Evolutionary conservation across 2,329 filamentous ascomycete species (phyloP).

Genomic region (Colletotrichum nymphaeae): DNA sequence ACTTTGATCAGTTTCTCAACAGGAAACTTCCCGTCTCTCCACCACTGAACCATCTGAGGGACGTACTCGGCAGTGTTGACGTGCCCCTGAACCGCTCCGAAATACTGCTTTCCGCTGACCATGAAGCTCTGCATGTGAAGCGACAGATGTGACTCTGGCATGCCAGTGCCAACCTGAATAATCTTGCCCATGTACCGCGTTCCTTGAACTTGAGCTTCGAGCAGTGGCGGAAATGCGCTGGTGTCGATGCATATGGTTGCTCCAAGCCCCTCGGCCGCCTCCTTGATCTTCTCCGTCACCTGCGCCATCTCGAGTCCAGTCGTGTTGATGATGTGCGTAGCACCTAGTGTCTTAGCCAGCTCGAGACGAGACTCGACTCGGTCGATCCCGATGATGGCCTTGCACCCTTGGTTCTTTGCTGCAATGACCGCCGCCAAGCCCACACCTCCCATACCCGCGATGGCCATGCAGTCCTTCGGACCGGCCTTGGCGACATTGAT

Average conservation of each 20-base stretch:
- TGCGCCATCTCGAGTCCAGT: conserved; percentile 38
- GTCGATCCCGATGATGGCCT: conserved; percentile 42
- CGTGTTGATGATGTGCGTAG: conserved; percentile 45
- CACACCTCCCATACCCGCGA: conserved; percentile 49
- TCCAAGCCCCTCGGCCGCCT: conserved; percentile 58
- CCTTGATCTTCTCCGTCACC: conserved; percentile 42
- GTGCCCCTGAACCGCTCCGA: conserved; percentile 49
- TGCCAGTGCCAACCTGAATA: conserved; percentile 61
- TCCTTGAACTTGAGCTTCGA: conserved; percentile 54
- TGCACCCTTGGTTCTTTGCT: conserved; percentile 41
- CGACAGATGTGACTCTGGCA: conserved; percentile 53
- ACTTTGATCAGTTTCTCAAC: conserved; percentile 46
- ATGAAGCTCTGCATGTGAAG: conserved; percentile 58
- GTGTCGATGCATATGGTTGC: conserved; percentile 61
- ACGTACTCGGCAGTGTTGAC: conserved; percentile 53
- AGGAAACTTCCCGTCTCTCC: conserved; percentile 46
- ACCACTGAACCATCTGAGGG: conserved; percentile 45
- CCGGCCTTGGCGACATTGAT: conserved; percentile 45
- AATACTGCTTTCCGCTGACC: conserved; percentile 57
- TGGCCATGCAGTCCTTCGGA: conserved; percentile 41
- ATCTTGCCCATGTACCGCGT: conserved; percentile 58
- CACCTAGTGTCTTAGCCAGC: conserved; percentile 46
- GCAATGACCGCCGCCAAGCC: conserved; percentile 50
- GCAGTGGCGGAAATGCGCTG: conserved; percentile 53
- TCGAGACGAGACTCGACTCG: conserved; percentile 33